Evolutionary conservation across 2,329 filamentous ascomycete genomes (phyloP).

Genomic region (Neurospora sp.): DNA sequence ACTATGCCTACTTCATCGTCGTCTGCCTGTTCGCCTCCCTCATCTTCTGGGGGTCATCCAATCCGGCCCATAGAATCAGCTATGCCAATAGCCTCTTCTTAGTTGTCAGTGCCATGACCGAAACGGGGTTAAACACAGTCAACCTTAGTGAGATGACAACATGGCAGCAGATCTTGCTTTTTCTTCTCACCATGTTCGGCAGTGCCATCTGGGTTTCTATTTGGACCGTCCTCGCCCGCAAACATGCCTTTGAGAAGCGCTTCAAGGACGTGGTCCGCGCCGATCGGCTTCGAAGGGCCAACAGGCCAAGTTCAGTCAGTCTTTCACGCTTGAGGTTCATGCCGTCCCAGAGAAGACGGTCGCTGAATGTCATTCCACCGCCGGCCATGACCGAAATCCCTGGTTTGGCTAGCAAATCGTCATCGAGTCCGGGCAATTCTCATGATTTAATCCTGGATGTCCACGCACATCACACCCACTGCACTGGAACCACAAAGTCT

Average conservation of each 20-base stretch:
- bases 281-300: slow-evolving; percentile 25
- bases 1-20: slow-evolving; percentile 55
- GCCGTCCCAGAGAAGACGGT: background rate
- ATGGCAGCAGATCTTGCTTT: slow-evolving; percentile 56
- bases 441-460: background rate
- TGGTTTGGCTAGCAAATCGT: background rate
- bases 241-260: slow-evolving; percentile 50
- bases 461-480: background rate
- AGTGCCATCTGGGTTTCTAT: slow-evolving; percentile 55
- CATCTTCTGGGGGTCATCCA: slow-evolving; percentile 50
- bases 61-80: slow-evolving; percentile 37
- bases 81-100: slow-evolving; percentile 58
- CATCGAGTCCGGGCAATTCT: background rate
- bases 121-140: slow-evolving; percentile 54
- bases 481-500: background rate
- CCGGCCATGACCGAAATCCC: background rate
- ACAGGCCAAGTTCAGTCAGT: slow-evolving; percentile 17
- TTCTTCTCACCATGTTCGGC: slow-evolving; percentile 52
- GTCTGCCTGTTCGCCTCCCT: slow-evolving; percentile 44
- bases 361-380: background rate
- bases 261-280: slow-evolving; percentile 43
- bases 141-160: slow-evolving; percentile 53
- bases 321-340: slow-evolving; percentile 4
- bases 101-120: slow-evolving; percentile 55
- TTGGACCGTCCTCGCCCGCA: slow-evolving; percentile 51